A percentile compares a stretch with the other conserved stretches of the same genome.
Conservation (phyloP, 1,284 basidiomycete genomes). For the Moniliophthora roreri region DNA sequence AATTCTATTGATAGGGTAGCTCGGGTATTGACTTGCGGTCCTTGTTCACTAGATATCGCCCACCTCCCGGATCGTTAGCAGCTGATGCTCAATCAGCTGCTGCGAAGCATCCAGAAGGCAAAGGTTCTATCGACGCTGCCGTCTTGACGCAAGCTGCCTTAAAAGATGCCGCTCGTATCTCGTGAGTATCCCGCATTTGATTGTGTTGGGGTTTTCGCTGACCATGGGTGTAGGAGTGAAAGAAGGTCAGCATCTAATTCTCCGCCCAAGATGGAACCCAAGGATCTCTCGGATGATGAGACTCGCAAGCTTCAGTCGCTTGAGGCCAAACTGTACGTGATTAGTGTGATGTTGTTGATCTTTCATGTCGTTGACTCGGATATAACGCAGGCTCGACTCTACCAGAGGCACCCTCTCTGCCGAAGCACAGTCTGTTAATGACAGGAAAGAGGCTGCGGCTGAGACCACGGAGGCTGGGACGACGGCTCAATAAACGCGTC, state of each 20-base stretch:
- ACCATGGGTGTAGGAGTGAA: conserved; percentile 2
- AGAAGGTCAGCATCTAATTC: conserved; percentile 13
- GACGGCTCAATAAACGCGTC: not conserved
- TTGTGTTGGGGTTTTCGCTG: not conserved
- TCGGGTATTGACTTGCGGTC: not conserved
- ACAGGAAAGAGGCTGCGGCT: not conserved
- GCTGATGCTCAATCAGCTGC: conserved; percentile 31
- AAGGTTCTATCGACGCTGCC: conserved; percentile 7
- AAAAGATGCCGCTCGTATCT: conserved; percentile 22
- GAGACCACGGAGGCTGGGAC: not conserved
- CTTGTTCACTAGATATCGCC: conserved; percentile 26
- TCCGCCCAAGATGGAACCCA: conserved; percentile 9
- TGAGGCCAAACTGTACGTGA: conserved; percentile 13
- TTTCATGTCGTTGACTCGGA: not conserved
- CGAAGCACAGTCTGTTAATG: conserved; percentile 11
- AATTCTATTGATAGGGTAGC: not conserved
- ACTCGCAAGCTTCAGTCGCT: conserved; percentile 10
- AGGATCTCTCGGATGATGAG: conserved; percentile 8
- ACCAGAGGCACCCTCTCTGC: conserved; percentile 13
- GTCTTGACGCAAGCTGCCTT: conserved; percentile 18
- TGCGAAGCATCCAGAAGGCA: conserved; percentile 22
- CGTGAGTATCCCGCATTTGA: conserved; percentile 9
- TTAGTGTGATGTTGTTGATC: not conserved
- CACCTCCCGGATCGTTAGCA: conserved; percentile 34
- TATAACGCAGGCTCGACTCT: conserved; percentile 9